Conservation (phyloP, 768 basidiomycete genomes). For the Podaxis sp. region DNA sequence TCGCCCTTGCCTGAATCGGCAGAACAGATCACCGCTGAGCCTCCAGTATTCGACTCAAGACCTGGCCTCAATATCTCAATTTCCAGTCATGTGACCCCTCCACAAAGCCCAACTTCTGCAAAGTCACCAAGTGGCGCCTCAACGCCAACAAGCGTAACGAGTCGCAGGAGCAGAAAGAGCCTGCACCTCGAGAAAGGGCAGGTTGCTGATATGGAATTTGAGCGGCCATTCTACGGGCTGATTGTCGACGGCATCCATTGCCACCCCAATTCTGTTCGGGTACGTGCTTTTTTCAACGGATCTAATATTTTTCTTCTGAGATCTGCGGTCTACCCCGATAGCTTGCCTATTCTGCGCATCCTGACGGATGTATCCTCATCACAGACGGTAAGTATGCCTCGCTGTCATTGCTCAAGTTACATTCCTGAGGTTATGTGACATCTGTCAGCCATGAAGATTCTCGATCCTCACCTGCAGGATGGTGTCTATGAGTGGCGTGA, state of each 20-base stretch:
- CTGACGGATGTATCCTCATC: conserved; percentile 83
- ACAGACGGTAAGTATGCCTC: conserved; percentile 69
- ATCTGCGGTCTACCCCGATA: conserved; percentile 22
- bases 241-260: conserved; percentile 92
- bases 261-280: conserved; percentile 85
- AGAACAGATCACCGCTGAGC: neutral
- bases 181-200: conserved; percentile 45
- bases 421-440: neutral
- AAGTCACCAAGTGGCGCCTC: conserved; percentile 16
- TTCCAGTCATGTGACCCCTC: neutral
- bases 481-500: conserved; percentile 89
- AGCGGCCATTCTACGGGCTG: conserved; percentile 79
- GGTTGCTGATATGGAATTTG: conserved; percentile 49
- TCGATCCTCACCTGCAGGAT: conserved; percentile 81
- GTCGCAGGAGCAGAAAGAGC: conserved; percentile 24
- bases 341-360: conserved; percentile 80
- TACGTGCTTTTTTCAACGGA: conserved; percentile 30
- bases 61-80: neutral
- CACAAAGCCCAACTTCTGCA: neutral
- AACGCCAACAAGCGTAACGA: conserved; percentile 15
- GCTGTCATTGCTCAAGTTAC: neutral
- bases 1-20: conserved; percentile 23
- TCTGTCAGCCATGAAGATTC: conserved; percentile 68
- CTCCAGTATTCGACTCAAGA: neutral
- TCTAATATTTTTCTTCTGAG: neutral